Evolutionary conservation across 139 green algal genomes (phyloP).

Genomic region (Pleodorina starrii): DNA sequence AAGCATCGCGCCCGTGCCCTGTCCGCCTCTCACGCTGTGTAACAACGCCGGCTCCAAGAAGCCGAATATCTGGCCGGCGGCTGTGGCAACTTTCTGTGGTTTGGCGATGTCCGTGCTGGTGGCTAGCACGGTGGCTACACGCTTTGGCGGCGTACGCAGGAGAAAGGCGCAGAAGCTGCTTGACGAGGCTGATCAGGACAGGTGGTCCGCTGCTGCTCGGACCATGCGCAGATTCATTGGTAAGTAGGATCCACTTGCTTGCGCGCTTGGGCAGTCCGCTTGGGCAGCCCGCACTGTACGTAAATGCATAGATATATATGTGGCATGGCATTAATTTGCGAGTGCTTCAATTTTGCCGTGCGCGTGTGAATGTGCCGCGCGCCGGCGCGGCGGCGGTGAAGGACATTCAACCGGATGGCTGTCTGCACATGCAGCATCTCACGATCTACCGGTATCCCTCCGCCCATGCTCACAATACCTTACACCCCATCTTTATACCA

Average conservation of each 20-base stretch:
- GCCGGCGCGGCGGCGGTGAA: neutral
- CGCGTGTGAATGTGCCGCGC: neutral
- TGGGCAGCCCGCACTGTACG: neutral
- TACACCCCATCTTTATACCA: too few relatives aligned
- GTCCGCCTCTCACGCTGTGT: slow-evolving; percentile 53
- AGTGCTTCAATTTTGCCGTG: neutral
- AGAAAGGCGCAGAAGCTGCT: neutral
- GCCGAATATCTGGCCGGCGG: slow-evolving; percentile 37
- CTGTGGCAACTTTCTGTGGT: neutral
- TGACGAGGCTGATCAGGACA: slow-evolving; percentile 16
- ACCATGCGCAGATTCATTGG: slow-evolving; percentile 1
- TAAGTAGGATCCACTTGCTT: neutral
- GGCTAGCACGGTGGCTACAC: too few relatives aligned
- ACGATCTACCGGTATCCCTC: neutral
- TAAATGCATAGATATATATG: neutral
- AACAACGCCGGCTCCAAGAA: slow-evolving; percentile 26
- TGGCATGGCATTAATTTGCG: neutral
- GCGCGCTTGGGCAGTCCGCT: neutral
- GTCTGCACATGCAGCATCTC: neutral
- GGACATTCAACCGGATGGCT: neutral
- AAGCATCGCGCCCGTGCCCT: slow-evolving; percentile 42
- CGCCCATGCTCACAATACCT: neutral
- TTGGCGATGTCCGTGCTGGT: neutral
- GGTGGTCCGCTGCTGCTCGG: neutral
- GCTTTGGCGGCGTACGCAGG: neutral